These are phyloP conservation scores for Fusarium globosum DNA, from an alignment of 2,329 filamentous ascomycete genomes.

Conservation along the genomic window DNA sequence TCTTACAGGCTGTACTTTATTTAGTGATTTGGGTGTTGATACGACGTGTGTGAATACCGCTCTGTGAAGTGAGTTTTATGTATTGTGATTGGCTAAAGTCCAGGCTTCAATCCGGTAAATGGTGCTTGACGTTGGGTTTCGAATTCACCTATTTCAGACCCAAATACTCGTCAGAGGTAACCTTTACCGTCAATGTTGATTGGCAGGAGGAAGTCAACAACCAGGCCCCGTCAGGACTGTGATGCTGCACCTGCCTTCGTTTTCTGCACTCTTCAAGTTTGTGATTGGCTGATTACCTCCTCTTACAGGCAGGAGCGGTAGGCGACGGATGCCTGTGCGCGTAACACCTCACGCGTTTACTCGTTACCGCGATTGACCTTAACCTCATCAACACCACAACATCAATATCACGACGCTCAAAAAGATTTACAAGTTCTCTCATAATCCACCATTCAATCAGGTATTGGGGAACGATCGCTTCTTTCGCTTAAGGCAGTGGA, in stretches of 20 bases:
- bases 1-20: background rate
- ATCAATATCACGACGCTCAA: background rate
- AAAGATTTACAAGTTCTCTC: background rate
- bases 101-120: background rate
- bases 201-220: background rate
- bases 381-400: background rate
- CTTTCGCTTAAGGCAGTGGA: constrained; percentile 22
- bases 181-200: background rate
- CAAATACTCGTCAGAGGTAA: background rate
- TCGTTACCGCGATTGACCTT: background rate
- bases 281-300: constrained; percentile 22
- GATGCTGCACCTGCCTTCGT: background rate
- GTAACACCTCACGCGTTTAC: constrained; percentile 34
- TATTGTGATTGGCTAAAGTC: background rate
- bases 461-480: constrained; percentile 23
- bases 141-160: background rate
- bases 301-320: constrained; percentile 15
- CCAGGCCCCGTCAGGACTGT: background rate
- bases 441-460: background rate
- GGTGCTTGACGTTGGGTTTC: background rate
- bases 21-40: background rate
- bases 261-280: background rate
- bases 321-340: constrained; percentile 21
- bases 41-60: background rate
- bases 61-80: background rate